Conservation (phyloP, 371 early-diverging fungal genomes). For the Saksenaea oblongispora region DNA sequence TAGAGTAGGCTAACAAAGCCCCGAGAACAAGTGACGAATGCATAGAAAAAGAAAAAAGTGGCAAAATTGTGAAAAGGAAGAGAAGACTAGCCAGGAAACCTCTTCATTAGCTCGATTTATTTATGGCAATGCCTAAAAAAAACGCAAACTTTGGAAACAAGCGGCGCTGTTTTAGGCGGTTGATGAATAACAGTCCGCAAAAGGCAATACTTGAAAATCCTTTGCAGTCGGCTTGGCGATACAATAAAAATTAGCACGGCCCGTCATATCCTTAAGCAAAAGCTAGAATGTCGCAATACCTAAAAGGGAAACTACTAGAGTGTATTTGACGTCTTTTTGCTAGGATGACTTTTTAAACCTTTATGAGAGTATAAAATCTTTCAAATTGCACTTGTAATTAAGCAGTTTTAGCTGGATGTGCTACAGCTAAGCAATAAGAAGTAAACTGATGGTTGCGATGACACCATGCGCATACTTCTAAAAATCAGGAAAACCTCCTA, state of each 20-base stretch:
- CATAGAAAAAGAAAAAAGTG: neutral
- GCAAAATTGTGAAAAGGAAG: neutral
- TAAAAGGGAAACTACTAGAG: neutral
- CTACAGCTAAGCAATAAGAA: neutral
- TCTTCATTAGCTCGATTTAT: neutral
- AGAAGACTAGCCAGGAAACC: neutral
- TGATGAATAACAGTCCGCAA: neutral
- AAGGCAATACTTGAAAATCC: neutral
- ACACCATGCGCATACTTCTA: neutral
- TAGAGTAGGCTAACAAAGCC: neutral
- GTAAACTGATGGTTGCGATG: neutral
- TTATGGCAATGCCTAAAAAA: neutral
- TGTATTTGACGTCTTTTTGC: neutral
- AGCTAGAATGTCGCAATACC: neutral
- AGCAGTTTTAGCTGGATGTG: neutral
- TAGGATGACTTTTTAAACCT: neutral
- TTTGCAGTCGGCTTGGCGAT: neutral
- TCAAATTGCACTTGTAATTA: neutral
- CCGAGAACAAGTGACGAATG: slow-evolving; percentile 1
- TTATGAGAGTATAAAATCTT: neutral
- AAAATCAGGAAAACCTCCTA: neutral
- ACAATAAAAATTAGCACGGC: neutral
- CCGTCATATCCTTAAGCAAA: neutral
- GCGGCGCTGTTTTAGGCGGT: neutral
- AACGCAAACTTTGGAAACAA: neutral